Evolutionary conservation across 306 rosid species (phyloP), one percentile per base, ranked within the genome.

Genomic region (Canavalia ensiformis): DNA sequence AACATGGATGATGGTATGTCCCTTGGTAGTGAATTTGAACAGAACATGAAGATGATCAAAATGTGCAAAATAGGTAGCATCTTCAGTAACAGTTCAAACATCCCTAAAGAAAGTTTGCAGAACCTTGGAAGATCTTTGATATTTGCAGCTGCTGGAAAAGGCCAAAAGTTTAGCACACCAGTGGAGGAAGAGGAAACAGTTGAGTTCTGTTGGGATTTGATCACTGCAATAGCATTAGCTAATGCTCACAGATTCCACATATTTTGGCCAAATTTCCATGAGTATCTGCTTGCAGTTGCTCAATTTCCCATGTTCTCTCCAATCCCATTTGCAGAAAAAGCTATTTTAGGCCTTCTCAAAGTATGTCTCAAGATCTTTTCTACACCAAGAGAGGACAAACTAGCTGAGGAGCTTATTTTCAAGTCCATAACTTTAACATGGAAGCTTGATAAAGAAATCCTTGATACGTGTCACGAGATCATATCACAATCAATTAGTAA

Each of bases 101-200:
- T 93, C 25, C 96, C 88, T 0, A 94, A 81, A 34, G 94, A 92
- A 2, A 84, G 93, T 77, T 82, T 93, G 64, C 90, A 86, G 31
- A 89, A 82, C 82, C 93, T 93, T 2, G 98, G 99, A 11, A 87
- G 97, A 12, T 88, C 94, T 45, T 72, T 93, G 72, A 90, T 95
- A 60, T 90, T 88, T 76, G 87, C 97, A 8, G 92, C 99, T 9
- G 99, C 99, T 6, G 98, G 99, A 62, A 93, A 92, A 88, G 98
- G 98, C 34, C 98, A 95, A 54, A 95, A 95, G 82, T 93, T 93
- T 45, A 93, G 93, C 88, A 93, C 97, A n/a, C 86, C 94, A 0
- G 74, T 89, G 62, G 99, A 95, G 77, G 98, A 95, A 86, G 98
- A 95, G 85, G 99, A 93, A 87, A 88, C 97, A 1, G 90, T 95